Evolutionary conservation across 2,329 filamentous ascomycete genomes (phyloP), one percentile per base, ranked within the genome.

Genomic region (Drechslerella coelobrocha): DNA sequence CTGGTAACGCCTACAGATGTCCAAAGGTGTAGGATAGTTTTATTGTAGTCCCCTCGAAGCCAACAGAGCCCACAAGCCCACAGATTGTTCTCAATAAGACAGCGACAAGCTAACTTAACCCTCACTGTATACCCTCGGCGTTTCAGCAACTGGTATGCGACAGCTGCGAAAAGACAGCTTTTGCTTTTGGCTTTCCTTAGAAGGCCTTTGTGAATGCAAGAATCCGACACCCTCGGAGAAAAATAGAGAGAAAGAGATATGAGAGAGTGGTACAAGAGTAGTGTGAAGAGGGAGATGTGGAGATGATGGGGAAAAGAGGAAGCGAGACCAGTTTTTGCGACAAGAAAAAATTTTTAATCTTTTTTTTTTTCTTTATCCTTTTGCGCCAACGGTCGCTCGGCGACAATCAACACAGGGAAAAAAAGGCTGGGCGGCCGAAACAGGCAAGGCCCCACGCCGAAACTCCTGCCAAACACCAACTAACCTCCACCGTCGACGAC

Each of bases 61-160:
- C 66, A 60, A 71, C 66, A 63, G 65, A 63, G 66, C 66, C 66
- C 66, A 71, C 66, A 54, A 71, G 66, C 66, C 66, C 59, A 63
- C 66, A 63, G 66, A 61, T 56, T 48, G 27, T 31, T 51, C 45
- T 61, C 57, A 53, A 61, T 62, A 17, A 56, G 57, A 62, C 66
- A 71, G 47, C 29, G 37, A 56, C 43, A 48, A 48, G 43, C 10
- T 48, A n/a, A n/a, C n/a, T n/a, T n/a, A n/a, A 31, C 29, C 29
- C 29, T 31, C 29, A 31, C 6, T 31, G 14, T 55, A 43, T 61
- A 68, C 65, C 65, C 57, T 69, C 57, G 39, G 52, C 39, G 31
- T 51, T 61, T 56, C 34, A 37, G 31, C 37, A 34, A 21, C 45
- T 51, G 41, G 21, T 17, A 21, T 43, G 21, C 55, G 61, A 59